Percentiles rank a stretch among this genome's conserved stretches.
Evolutionary conservation across 2,329 filamentous ascomycete genomes (phyloP).

Genomic region (Xylariaceae sp.): DNA sequence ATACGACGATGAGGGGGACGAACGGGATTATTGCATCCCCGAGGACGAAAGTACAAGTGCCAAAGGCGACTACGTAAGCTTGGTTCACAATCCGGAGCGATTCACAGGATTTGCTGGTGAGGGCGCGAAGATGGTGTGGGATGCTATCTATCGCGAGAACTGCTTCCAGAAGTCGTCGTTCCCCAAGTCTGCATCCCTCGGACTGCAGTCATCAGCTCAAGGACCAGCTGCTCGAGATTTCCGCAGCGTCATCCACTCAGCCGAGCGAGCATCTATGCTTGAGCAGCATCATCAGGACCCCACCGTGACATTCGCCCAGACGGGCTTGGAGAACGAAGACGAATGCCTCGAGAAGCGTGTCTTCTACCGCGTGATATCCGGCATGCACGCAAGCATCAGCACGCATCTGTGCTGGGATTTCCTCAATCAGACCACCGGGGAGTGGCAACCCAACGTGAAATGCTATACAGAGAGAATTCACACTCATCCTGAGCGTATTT

Average conservation of each 20-base stretch:
- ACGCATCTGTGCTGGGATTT: constrained; percentile 96
- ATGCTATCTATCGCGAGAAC: constrained; percentile 95
- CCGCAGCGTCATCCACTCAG: constrained; percentile 58
- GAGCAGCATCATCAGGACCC: constrained; percentile 56
- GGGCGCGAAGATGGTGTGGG: constrained; percentile 87
- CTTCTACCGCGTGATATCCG: constrained; percentile 91
- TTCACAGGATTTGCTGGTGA: constrained; percentile 92
- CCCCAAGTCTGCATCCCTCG: constrained; percentile 56
- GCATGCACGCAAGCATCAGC: constrained; percentile 98
- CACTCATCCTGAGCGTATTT: constrained; percentile 81
- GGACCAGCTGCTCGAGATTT: constrained; percentile 60
- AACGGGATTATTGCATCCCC: constrained; percentile 92
- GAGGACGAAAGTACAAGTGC: constrained; percentile 84
- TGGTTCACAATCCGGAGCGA: constrained; percentile 88
- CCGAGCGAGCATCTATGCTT: constrained; percentile 59
- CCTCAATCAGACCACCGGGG: constrained; percentile 87
- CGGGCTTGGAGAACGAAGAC: constrained; percentile 75
- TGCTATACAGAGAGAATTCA: constrained; percentile 91
- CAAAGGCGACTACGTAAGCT: constrained; percentile 94
- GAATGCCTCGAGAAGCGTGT: constrained; percentile 98
- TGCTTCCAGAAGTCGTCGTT: constrained; percentile 77
- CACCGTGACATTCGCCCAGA: constrained; percentile 58
- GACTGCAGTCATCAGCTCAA: constrained; percentile 40
- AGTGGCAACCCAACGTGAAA: constrained; percentile 85
- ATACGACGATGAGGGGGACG: constrained; percentile 95